Conservation (phyloP, 2,329 filamentous ascomycete species). For the Colletotrichum melonis region DNA sequence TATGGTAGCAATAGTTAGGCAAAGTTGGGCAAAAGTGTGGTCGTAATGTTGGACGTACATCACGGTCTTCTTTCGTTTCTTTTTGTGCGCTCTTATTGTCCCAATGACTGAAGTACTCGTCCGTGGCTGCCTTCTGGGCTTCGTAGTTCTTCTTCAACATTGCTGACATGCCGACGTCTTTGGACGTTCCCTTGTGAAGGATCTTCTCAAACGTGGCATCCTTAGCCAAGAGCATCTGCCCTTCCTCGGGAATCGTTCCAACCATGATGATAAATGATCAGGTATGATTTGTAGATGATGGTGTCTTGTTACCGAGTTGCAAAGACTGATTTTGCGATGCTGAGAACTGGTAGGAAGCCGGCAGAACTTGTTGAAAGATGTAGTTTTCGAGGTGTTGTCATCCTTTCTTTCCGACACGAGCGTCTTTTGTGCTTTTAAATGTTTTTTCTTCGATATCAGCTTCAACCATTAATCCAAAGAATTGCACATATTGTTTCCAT, state of each 20-base stretch:
- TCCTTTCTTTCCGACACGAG: neutral
- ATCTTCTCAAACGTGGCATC: constrained; percentile 84
- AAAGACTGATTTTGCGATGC: neutral
- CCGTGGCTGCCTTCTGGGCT: constrained; percentile 84
- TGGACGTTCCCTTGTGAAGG: constrained; percentile 74
- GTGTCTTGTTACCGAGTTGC: neutral
- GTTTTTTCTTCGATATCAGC: neutral
- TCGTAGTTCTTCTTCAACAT: constrained; percentile 84
- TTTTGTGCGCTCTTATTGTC: constrained; percentile 82
- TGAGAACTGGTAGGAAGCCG: neutral
- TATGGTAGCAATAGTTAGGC: neutral
- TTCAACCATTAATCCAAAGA: neutral
- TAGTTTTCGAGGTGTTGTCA: neutral
- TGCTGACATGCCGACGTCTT: constrained; percentile 75
- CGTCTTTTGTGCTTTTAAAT: neutral
- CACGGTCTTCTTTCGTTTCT: constrained; percentile 86
- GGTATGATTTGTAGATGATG: neutral
- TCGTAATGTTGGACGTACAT: constrained; percentile 61
- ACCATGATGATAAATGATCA: neutral
- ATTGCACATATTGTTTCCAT: neutral
- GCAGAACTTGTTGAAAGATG: neutral
- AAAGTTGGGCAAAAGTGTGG: neutral
- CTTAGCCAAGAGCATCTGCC: constrained; percentile 18
- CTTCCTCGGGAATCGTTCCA: neutral
- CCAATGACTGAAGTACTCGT: constrained; percentile 98